A percentile compares a stretch with the other conserved stretches of the same genome.
phyloP scores from a whole-genome alignment of 495 filamentous ascomycete genomes.

The Lineolata rhizophorae region DNA sequence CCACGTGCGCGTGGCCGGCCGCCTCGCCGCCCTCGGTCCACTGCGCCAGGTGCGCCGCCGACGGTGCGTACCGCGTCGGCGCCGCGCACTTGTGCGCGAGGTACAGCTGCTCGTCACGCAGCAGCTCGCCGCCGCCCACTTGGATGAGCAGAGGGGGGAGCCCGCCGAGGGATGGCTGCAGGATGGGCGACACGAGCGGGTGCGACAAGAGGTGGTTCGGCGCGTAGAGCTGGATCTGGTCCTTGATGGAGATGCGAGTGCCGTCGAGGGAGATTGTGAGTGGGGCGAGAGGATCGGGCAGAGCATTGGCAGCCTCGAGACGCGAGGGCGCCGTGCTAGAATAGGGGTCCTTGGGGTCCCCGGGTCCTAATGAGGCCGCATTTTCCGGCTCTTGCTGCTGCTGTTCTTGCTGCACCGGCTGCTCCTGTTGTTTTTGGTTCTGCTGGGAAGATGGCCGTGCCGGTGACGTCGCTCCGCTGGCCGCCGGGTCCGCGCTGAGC shows the following conservation, averaged over 20 bases:
- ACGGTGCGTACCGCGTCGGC: conserved; percentile 47
- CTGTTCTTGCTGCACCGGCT: conserved; percentile 2
- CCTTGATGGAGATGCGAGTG: conserved; percentile 46
- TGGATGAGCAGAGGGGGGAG: conserved; percentile 71
- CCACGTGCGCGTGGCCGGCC: conserved; percentile 30
- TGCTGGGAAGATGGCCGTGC: no score
- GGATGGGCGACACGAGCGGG: conserved; percentile 69
- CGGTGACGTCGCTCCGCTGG: no score
- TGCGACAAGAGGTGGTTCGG: conserved; percentile 72
- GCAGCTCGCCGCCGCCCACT: conserved; percentile 67
- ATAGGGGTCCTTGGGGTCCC: conserved; percentile 5
- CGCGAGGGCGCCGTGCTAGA: conserved; percentile 5
- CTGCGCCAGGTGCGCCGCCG: conserved; percentile 25
- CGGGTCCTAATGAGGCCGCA: conserved; percentile 1
- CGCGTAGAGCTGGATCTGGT: conserved; percentile 91
- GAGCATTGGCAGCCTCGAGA: no score
- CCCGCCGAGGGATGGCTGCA: conserved; percentile 72
- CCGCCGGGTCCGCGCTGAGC: no score
- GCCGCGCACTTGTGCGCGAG: conserved; percentile 83
- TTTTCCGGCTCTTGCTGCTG: conserved; percentile 1
- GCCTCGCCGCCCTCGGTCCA: conserved; percentile 2
- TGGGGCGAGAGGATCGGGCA: no score
- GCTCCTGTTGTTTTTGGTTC: no score
- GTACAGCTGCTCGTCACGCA: conserved; percentile 89
- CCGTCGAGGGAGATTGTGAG: conserved; percentile 54